phyloP scores from a whole-genome alignment of 2,329 filamentous ascomycete genomes.

The Claviceps maximensis region DNA sequence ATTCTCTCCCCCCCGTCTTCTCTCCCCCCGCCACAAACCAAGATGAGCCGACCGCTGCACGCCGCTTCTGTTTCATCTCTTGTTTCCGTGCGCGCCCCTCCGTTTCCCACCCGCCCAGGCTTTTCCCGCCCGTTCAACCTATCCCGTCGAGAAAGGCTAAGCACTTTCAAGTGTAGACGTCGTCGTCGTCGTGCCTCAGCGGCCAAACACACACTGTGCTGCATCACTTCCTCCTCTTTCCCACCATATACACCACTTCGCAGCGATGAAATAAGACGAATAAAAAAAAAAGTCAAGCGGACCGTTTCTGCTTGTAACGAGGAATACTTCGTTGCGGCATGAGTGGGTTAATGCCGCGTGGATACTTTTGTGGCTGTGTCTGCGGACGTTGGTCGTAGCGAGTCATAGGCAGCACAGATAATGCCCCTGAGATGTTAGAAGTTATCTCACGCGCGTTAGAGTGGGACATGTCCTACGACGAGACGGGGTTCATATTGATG shows the following conservation, averaged over 20 bases:
- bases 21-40: conserved; percentile 36
- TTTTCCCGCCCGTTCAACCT: background rate
- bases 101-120: background rate
- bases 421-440: conserved; percentile 45
- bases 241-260: too few species aligned
- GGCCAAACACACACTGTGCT: too few species aligned
- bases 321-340: background rate
- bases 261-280: too few species aligned
- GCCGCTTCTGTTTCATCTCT: background rate
- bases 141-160: too few species aligned
- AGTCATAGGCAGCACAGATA: conserved; percentile 39
- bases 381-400: conserved; percentile 46
- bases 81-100: background rate
- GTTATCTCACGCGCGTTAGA: conserved; percentile 42
- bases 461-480: conserved; percentile 46
- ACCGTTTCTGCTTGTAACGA: too few species aligned
- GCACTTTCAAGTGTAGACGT: too few species aligned
- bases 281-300: conserved; percentile 48
- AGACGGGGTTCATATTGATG: conserved; percentile 1
- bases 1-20: background rate
- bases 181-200: too few species aligned
- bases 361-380: conserved; percentile 49
- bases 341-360: background rate
- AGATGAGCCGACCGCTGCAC: conserved; percentile 46
- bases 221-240: too few species aligned